Evolutionary conservation across 2,329 filamentous ascomycete species (phyloP).

Genomic region (Aspergillus tamarii): DNA sequence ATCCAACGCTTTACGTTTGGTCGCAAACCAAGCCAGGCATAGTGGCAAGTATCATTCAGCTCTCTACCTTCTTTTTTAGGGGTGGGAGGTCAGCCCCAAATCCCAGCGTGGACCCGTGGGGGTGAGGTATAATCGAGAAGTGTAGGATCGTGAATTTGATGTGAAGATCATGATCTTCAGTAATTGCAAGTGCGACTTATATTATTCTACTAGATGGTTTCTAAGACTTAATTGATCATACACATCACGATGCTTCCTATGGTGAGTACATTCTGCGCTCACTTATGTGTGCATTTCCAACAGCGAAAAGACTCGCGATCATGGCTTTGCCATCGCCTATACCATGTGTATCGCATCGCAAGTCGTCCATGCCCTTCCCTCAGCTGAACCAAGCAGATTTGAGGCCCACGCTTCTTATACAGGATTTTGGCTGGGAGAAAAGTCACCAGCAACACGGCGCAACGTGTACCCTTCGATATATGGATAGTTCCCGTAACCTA

Average conservation of each 20-base stretch:
- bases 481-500: background rate
- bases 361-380: background rate
- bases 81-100: too few relatives aligned
- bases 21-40: too few relatives aligned
- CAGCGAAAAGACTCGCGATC: background rate
- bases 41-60: too few relatives aligned
- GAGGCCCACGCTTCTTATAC: background rate
- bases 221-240: background rate
- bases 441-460: background rate
- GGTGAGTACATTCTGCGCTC: background rate
- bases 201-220: background rate
- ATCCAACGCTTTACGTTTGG: too few relatives aligned
- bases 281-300: background rate
- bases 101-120: too few relatives aligned
- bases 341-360: background rate
- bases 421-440: background rate
- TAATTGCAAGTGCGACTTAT: background rate
- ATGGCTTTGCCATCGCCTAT: background rate
- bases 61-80: too few relatives aligned
- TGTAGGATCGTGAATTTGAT: background rate
- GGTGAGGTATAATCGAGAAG: background rate
- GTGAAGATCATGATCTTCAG: background rate
- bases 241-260: background rate
- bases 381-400: background rate
- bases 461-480: background rate